Percentiles rank a stretch among this genome's conserved stretches.
Conservation (phyloP, 179 eudicot species). For the Silene vulgaris region DNA sequence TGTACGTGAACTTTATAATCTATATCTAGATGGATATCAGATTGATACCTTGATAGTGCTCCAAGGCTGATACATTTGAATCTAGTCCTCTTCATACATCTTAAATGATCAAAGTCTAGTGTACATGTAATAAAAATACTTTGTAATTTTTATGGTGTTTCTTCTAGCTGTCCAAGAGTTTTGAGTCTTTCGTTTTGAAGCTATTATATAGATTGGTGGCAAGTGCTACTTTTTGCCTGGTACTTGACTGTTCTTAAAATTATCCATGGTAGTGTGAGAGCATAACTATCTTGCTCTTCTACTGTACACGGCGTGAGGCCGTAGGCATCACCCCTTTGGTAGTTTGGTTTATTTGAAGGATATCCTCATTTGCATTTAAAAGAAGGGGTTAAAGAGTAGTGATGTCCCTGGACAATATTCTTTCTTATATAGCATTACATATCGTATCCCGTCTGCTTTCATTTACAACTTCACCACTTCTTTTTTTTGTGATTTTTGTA, state of each 20-base stretch:
- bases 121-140: neutral
- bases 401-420: neutral
- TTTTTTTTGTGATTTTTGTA: slow-evolving; percentile 21
- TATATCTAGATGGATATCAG: neutral
- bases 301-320: neutral
- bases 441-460: neutral
- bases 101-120: neutral
- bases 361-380: neutral
- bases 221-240: neutral
- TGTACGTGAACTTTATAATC: neutral
- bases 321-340: neutral
- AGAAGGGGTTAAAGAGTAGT: neutral
- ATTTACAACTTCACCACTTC: neutral
- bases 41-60: neutral
- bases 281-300: neutral
- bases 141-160: neutral
- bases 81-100: neutral
- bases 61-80: neutral
- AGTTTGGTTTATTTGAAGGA: neutral
- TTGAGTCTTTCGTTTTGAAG: neutral
- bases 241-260: neutral
- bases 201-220: slow-evolving; percentile 2
- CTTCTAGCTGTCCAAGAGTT: neutral
- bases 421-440: neutral
- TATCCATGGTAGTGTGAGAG: neutral